Evolutionary conservation across 2,329 filamentous ascomycete genomes (phyloP), one percentile per base, ranked within the genome.

Genomic region (Shiraia sp.): DNA sequence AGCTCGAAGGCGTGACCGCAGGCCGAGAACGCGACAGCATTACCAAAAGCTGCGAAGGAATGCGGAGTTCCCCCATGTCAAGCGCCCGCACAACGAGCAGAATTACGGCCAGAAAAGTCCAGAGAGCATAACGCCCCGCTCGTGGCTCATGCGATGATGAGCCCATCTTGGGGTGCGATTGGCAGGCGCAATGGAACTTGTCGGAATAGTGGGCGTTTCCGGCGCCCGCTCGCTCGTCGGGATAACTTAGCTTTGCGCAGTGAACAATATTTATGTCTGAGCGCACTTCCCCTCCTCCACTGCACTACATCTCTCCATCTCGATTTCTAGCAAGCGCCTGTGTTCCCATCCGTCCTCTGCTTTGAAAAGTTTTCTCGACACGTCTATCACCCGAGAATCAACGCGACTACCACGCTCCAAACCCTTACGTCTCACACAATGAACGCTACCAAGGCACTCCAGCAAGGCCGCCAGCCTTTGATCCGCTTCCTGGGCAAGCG

Each of bases 401-500:
- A n/a, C n/a, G n/a, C n/a, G n/a, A n/a, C n/a, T n/a, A n/a, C n/a
- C n/a, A n/a, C n/a, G n/a, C n/a, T n/a, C n/a, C n/a, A n/a, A n/a
- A n/a, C n/a, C n/a, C n/a, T n/a, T n/a, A n/a, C n/a, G n/a, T n/a
- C n/a, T n/a, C n/a, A n/a, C 58, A 56, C 51, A 46, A 76, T 77
- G 74, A 70, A 72, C 49, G 69, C 72, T 34, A 77, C 75, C 49
- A 68, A 70, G 45, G 55, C 63, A 19, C 73, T 78, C 52, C 66
- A 71, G 54, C 70, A 72, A 50, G 68, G 72, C 42, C 72, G 74
- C 47, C 72, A 76, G 68, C 75, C 75, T 49, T 63, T 77, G 72
- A 78, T 78, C 62, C 67, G 69, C 50, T 78, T 78, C 65, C 41
- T 78, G 34, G 75, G 75, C 61, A 76, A 75, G 68, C 73, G 74